Base-by-base conservation (phyloP, 2,329 filamentous ascomycete genomes). In the Microdochium bolleyi region DNA sequence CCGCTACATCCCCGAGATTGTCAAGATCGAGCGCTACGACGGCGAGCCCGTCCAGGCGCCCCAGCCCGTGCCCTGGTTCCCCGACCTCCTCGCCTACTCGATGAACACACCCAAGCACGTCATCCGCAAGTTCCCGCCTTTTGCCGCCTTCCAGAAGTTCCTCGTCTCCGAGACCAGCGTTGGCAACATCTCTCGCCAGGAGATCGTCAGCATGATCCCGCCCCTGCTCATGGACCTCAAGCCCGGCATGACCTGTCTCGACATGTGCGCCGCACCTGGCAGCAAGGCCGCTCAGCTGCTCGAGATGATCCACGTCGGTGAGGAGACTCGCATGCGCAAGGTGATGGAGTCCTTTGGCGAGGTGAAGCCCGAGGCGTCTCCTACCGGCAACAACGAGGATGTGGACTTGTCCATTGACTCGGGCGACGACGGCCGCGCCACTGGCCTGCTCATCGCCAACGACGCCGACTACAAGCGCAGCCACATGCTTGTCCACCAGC, bases 101-200 rank as follows among this genome's bases (percentile, higher is more conserved):
- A 97, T 97, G 91, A 96, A 92, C 48, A 97, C 92, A 5, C 90
- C 94, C 57, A 99, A 97, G 79, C 92, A 95, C 65, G 87, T 97
- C 59, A 82, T 99, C 57, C 87, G 94, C 62, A 92, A 92, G 67
- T 96, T 95, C 70, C 84, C 89, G 34, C 94, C 94, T 2, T 99
- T 99, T 68, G 86, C 91, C 50, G 87, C 89, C 25, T 97, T 99
- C 73, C 94, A 99, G 70, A 95, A 95, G 68, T 99, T 96, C 75
- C 80, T 99, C 50, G 94, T 99, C 50, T 95, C 92, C 51, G 94
- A 99, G 77, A 96, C 94, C 3, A 91, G 88, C 53, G 91, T 97
- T 22, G 94, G 94, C 63, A 99, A 97, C 69, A 97, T 99, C 64
- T 96, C 89, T 71, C 84, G 94, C 63, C 94, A 99, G 71, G 94